A percentile compares a stretch with the other conserved stretches of the same genome.
These are phyloP conservation scores for Incumbomyces delicatus DNA, from an alignment of 2,329 filamentous ascomycete genomes.

Conservation along the genomic window DNA sequence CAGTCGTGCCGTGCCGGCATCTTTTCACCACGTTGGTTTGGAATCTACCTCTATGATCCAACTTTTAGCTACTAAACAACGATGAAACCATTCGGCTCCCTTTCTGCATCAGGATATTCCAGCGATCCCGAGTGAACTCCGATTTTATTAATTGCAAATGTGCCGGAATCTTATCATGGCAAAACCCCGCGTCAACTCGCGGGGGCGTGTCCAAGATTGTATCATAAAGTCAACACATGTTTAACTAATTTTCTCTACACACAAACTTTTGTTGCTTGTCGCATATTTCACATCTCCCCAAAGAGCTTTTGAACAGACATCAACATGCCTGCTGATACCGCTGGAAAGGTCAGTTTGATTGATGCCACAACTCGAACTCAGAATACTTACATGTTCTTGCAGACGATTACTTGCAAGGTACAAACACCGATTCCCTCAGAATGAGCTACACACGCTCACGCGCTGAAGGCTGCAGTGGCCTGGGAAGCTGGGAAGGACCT, in stretches of 20 bases:
- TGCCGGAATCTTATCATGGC: not conserved
- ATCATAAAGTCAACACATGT: not conserved
- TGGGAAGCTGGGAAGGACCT: constrained; percentile 93
- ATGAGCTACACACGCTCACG: constrained; percentile 7
- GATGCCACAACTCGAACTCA: not conserved
- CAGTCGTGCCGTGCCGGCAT: too few relatives aligned
- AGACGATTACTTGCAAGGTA: constrained; percentile 89
- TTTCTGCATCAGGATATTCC: not conserved
- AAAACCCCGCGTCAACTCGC: not conserved
- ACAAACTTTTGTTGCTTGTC: not conserved
- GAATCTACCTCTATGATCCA: too few relatives aligned
- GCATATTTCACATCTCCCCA: not conserved
- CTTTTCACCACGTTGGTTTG: too few relatives aligned
- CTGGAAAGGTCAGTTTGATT: constrained; percentile 18
- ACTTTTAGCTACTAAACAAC: too few relatives aligned
- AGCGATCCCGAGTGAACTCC: constrained; percentile 1
- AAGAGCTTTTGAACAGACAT: not conserved
- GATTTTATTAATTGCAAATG: not conserved
- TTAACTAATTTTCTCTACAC: not conserved
- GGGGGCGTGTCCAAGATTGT: not conserved
- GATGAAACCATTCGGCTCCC: not conserved
- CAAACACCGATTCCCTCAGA: constrained; percentile 5
- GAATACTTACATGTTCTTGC: not conserved
- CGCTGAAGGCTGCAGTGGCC: constrained; percentile 69
- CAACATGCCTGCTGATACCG: constrained; percentile 20